These are phyloP conservation scores for Suillus sp. DNA, from an alignment of 768 basidiomycete species.

Conservation along the genomic window DNA sequence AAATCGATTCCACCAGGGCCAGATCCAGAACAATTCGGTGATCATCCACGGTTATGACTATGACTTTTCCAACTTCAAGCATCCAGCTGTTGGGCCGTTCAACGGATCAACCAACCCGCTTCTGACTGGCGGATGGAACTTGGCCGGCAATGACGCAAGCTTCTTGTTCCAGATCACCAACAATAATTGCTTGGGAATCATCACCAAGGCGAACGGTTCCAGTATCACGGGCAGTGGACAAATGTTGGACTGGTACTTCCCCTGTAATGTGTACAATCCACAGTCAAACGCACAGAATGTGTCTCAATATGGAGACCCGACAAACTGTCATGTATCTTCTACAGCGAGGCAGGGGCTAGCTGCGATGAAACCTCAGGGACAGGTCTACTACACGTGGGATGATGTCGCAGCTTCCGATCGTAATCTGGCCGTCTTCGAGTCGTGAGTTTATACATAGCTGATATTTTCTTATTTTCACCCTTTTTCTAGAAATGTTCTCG, in stretches of 20 bases:
- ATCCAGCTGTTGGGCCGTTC: constrained; percentile 73
- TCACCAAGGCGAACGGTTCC: constrained; percentile 70
- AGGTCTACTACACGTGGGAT: constrained; percentile 94
- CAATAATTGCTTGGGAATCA: constrained; percentile 75
- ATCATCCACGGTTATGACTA: constrained; percentile 96
- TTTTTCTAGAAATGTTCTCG: constrained; percentile 73
- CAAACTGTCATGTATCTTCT: constrained; percentile 71
- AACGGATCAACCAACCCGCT: constrained; percentile 85
- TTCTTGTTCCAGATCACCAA: constrained; percentile 96
- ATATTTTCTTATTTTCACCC: constrained; percentile 13
- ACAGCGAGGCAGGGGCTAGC: constrained; percentile 55
- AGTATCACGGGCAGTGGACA: constrained; percentile 66
- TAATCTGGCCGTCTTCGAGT: constrained; percentile 93
- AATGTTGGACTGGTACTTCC: constrained; percentile 92
- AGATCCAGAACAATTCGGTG: constrained; percentile 75
- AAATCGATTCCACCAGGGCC: constrained; percentile 79
- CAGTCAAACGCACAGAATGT: constrained; percentile 71
- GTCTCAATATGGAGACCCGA: constrained; percentile 63
- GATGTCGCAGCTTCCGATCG: constrained; percentile 68
- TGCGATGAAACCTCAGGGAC: constrained; percentile 61
- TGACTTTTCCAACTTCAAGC: constrained; percentile 84
- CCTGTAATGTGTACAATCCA: constrained; percentile 85
- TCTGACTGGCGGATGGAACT: constrained; percentile 70
- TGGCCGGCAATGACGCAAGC: constrained; percentile 86
- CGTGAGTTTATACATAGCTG: constrained; percentile 53